Evolutionary conservation across 192 early-diverging fungal species (phyloP), one percentile per base, ranked within the genome.

Genomic region (Paraglomus brasilianum): DNA sequence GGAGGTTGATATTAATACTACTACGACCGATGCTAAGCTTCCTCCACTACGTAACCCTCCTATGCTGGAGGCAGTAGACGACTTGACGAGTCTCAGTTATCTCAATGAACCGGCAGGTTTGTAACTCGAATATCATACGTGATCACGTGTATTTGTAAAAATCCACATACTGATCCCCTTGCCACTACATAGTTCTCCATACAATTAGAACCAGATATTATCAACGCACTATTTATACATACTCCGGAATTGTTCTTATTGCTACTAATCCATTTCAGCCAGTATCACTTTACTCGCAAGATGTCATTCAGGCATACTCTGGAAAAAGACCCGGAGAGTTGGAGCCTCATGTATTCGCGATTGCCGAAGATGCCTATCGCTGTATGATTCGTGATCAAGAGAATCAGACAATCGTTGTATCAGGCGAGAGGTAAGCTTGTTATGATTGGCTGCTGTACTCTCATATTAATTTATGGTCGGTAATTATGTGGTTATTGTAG

Each of bases 321-420:
- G 97, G 97, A 39, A 88, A 90, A 66, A 87, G 91, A 72, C 88
- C 94, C 53, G 95, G 93, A 41, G 94, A 98, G 75, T 83, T 97
- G 9, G 95, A 97, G 74, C 97, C 97, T 47, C 97, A 99, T 78
- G 85, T 99, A 84, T 99, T 98, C 83, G 95, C 97, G 21, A 95
- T 99, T 72, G 93, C 95, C 10, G 95, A 97, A 84, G 95, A 98
- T 78, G 94, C 97, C 10, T 99, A 95, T 84, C 87, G 95, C 22
- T 91, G 88, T 75, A 94, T 99, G 92, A 90, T 96, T 48, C 84
- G 92, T 17, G 95, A 96, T 69, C 81, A 88, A 63, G 86, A 85
- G 71, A 97, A 99, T 85, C 97, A 99, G 81, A 95, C 95, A 14
- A 95, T 99, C 76, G 96, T 99, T 69, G 95, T 97, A 45, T 94